Base-by-base conservation (phyloP, 2,329 filamentous ascomycete species). In the Stagonosporopsis vannaccii region DNA sequence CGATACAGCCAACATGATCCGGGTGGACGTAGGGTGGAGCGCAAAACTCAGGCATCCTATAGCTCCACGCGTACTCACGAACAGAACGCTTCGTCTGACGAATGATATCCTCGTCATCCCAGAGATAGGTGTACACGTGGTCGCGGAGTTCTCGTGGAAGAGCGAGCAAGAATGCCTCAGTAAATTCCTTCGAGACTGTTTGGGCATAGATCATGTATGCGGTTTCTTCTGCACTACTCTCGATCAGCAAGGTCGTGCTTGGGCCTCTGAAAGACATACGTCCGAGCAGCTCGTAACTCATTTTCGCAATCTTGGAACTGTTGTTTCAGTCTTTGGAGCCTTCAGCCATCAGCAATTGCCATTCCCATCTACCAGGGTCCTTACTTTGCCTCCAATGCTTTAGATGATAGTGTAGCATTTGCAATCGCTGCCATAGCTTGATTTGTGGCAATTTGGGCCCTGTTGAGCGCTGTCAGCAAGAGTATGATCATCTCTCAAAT, bases 211-310 rank as follows among this genome's bases (percentile, higher is more conserved):
- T 41, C 3, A 46, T 49, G 22, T 56, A 56, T 50, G 52, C 52
- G 20, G 22, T 15, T 36, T 56, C 46, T 35, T 56, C 52, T 20
- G 22, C 35, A 1, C 46, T 50, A 12, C 1, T 23, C 2, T 1
- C 4, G 17, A 25, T 56, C 9, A 50, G 45, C 32, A 28, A n/a
- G n/a, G 13, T 46, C 5, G 17, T 6, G 32, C 20, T 3, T 20
- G 8, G 7, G 6, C 2, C 6, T 25, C 13, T 2, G 12, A 12
- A 12, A 22, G 15, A 86, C 88, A 76, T 85, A 89, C 74, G 75
- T 73, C 94, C 1, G 90, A 85, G 53, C 46, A 19, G 28, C 41
- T 26, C n/a, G 36, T 5, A 56, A 35, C 3, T 28, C 53, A 25
- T 17, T 25, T 8, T 45, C 42, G 42, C 53, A 56, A 11, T 56